Percentiles rank a stretch among this genome's conserved stretches.
Evolutionary conservation across 176 grass and related monocot species (phyloP).

Genomic region (Oryza punctata): DNA sequence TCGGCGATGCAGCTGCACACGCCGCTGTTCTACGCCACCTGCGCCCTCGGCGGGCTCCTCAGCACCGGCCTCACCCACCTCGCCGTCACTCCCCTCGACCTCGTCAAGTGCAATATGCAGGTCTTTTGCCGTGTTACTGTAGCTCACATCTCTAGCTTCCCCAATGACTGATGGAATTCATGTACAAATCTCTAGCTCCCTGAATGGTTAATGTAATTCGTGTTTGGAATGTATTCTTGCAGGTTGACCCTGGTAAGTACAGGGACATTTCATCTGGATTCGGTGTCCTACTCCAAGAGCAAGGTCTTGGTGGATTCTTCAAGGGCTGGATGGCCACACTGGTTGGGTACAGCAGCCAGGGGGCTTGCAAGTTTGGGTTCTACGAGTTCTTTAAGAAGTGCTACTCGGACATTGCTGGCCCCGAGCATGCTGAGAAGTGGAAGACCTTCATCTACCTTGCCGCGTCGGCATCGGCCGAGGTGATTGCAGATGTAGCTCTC

Average conservation of each 20-base stretch:
- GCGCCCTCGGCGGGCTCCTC: slow-evolving; percentile 59
- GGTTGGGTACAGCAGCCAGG: slow-evolving; percentile 83
- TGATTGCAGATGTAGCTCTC: slow-evolving; percentile 77
- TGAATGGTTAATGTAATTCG: background rate
- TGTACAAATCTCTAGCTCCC: background rate
- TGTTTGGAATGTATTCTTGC: slow-evolving; percentile 28
- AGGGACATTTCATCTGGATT: slow-evolving; percentile 63
- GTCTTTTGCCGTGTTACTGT: slow-evolving; percentile 30
- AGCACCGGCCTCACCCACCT: slow-evolving; percentile 69
- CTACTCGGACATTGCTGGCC: slow-evolving; percentile 67
- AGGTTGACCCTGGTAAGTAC: slow-evolving; percentile 88
- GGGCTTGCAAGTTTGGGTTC: slow-evolving; percentile 88
- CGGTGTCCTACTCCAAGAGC: slow-evolving; percentile 61
- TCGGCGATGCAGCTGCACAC: slow-evolving; percentile 58
- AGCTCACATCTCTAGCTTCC: background rate
- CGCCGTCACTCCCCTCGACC: slow-evolving; percentile 64
- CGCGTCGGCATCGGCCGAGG: slow-evolving; percentile 74
- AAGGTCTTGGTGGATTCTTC: slow-evolving; percentile 80
- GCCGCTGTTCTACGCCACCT: slow-evolving; percentile 70
- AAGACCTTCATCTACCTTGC: slow-evolving; percentile 74
- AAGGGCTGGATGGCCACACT: slow-evolving; percentile 86
- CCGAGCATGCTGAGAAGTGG: slow-evolving; percentile 47
- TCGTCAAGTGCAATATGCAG: slow-evolving; percentile 82
- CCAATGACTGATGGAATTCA: background rate
- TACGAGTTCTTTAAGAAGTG: slow-evolving; percentile 93